Base-by-base conservation (phyloP, 371 early-diverging fungal genomes). In the Blakeslea trispora region DNA sequence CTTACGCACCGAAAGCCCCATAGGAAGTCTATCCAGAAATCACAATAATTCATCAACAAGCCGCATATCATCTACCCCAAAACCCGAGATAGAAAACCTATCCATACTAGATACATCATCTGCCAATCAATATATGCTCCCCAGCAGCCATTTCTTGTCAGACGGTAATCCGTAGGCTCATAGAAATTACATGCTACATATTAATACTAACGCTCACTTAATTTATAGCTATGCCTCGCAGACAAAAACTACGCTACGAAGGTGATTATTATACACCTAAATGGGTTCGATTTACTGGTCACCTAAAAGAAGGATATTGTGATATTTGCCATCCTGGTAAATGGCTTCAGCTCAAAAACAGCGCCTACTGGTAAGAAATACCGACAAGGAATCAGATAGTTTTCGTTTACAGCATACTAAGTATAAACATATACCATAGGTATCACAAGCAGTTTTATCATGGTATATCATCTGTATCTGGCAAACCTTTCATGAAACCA, bases 261-360 rank as follows among this genome's bases (percentile, higher is more conserved):
- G 90, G 84, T 19, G 93, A 93, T 56, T 53, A 86, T 50, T 93
- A 93, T 58, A 94, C 92, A 28, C 93, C 93, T 0, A 78, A 81
- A 55, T 90, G 86, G 88, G 92, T 93, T 21, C 77, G 94, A 23
- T 79, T 72, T 59, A 69, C 69, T 17, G 93, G 93, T 0, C 83
- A 83, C 39, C 65, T 77, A 18, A 89, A 90, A 66, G 93, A 94
- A 61, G 93, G 94, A 0, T 86, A 83, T 46, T 93, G 93, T 67
- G 91, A 91, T 41, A 78, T 81, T 19, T 93, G 93, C 56, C 61
- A 68, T 19, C 89, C 91, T 1, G 91, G 89, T 4, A 85, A 86
- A 57, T 93, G 94, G 93, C 77, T 93, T 34, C 90, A 93, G 64
- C 75, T 94, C 17, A 93, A 94, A 66, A 92, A 91, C 65, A 88